Percentiles rank a stretch among this genome's conserved stretches.
phyloP scores from a whole-genome alignment of 495 filamentous ascomycete species.

The Podospora pseudocomata region DNA sequence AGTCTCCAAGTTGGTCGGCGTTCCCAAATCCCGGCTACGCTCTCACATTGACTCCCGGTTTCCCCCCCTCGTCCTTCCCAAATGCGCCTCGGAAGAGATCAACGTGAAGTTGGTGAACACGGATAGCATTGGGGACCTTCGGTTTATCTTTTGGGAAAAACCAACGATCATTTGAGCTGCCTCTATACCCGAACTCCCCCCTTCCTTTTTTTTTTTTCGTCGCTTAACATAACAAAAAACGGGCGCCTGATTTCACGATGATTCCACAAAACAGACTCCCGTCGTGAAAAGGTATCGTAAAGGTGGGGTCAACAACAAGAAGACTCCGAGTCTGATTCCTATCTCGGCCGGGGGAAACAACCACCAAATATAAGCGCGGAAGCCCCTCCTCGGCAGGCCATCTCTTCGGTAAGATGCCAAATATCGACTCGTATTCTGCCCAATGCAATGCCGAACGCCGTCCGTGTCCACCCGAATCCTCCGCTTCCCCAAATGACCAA shows the following conservation, averaged over 20 bases:
- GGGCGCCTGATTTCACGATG: slow-evolving; percentile 20
- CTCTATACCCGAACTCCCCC: slow-evolving; percentile 16
- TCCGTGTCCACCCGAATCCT: slow-evolving; percentile 36
- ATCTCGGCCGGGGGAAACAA: slow-evolving; percentile 28
- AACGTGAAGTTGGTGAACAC: slow-evolving; percentile 17
- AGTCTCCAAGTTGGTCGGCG: neutral
- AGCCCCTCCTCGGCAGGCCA: slow-evolving; percentile 27
- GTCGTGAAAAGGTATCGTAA: slow-evolving; percentile 20
- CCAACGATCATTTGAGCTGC: slow-evolving; percentile 19
- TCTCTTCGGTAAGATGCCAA: slow-evolving; percentile 23
- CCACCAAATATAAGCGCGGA: neutral
- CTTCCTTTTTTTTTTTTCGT: slow-evolving; percentile 10
- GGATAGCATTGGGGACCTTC: slow-evolving; percentile 19
- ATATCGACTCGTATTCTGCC: slow-evolving; percentile 31
- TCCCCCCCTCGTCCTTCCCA: neutral
- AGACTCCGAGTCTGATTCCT: slow-evolving; percentile 32
- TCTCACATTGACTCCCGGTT: neutral
- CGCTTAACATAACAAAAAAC: slow-evolving; percentile 4
- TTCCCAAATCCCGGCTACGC: neutral
- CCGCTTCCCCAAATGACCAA: slow-evolving; percentile 28
- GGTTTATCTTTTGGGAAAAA: slow-evolving; percentile 12
- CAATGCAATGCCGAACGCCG: slow-evolving; percentile 41
- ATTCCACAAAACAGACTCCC: slow-evolving; percentile 16
- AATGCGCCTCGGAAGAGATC: neutral
- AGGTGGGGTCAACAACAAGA: slow-evolving; percentile 20